Evolutionary conservation across 768 basidiomycete genomes (phyloP).

Genomic region (Arthromyces matolae): DNA sequence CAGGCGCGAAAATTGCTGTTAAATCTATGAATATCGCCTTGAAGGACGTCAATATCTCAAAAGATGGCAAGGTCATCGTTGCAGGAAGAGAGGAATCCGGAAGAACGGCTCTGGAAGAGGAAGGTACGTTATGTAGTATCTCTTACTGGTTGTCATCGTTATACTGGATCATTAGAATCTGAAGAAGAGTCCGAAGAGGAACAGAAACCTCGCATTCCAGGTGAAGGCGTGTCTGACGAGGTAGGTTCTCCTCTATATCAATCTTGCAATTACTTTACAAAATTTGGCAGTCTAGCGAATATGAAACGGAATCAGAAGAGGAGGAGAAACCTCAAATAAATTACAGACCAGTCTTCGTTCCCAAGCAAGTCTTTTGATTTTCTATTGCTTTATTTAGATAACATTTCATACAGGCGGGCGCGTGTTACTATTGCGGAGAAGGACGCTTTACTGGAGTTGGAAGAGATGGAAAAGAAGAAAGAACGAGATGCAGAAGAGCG

Average conservation of each 20-base stretch:
- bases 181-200: constrained; percentile 50
- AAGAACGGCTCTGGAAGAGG: constrained; percentile 60
- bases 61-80: constrained; percentile 76
- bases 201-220: constrained; percentile 14
- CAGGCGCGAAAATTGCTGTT: constrained; percentile 28
- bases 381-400: neutral
- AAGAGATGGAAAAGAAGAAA: constrained; percentile 66
- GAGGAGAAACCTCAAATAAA: constrained; percentile 71
- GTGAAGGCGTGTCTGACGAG: constrained; percentile 38
- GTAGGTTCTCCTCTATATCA: constrained; percentile 31
- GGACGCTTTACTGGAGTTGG: constrained; percentile 67
- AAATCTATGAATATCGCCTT: constrained; percentile 72
- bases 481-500: constrained; percentile 79
- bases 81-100: constrained; percentile 78
- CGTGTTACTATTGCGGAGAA: constrained; percentile 68
- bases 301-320: constrained; percentile 76
- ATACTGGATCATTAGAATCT: constrained; percentile 27
- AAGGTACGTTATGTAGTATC: constrained; percentile 22
- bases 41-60: constrained; percentile 77
- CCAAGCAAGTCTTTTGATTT: constrained; percentile 60
- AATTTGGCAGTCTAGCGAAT: constrained; percentile 77
- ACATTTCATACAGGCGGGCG: constrained; percentile 51
- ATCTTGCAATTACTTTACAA: constrained; percentile 13
- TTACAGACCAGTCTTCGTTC: constrained; percentile 92
- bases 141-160: constrained; percentile 10